Percentiles rank a stretch among this genome's conserved stretches.
Conservation (phyloP, 2,329 filamentous ascomycete species). For the Biscogniauxia sp. region DNA sequence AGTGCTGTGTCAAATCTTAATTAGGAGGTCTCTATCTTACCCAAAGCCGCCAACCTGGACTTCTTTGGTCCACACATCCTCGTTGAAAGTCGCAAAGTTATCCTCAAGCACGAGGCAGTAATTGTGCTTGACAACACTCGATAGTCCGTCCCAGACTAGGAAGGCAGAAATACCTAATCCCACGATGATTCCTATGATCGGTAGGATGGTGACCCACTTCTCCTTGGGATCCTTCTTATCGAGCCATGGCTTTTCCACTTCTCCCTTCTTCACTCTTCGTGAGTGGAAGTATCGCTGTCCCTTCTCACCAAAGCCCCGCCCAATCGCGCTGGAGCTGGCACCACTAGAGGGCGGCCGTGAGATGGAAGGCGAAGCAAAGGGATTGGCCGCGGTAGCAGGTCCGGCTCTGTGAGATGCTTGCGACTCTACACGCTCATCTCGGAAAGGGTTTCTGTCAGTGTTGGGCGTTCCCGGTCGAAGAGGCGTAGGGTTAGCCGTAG, state of each 20-base stretch:
- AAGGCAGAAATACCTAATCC: constrained; percentile 68
- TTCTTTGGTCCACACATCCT: constrained; percentile 69
- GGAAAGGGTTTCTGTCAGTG: constrained; percentile 42
- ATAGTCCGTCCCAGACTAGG: constrained; percentile 72
- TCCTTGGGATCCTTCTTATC: constrained; percentile 71
- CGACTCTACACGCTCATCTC: constrained; percentile 32
- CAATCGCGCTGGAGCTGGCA: constrained; percentile 42
- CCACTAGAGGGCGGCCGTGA: constrained; percentile 50
- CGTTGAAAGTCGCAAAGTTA: constrained; percentile 58
- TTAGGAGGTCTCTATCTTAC: constrained; percentile 46
- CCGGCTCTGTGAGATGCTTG: constrained; percentile 18
- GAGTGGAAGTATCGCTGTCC: constrained; percentile 68
- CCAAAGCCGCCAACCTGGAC: constrained; percentile 73
- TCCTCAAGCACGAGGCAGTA: constrained; percentile 70
- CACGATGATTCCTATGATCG: constrained; percentile 66
- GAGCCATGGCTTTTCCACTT: constrained; percentile 75
- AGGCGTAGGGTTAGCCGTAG: constrained; percentile 39
- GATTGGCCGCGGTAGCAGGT: constrained; percentile 33
- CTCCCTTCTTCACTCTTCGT: constrained; percentile 67
- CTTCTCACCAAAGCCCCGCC: constrained; percentile 36
- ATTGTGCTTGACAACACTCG: constrained; percentile 69
- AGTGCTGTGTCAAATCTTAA: constrained; percentile 4
- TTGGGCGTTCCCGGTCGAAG: constrained; percentile 42
- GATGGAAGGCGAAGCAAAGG: constrained; percentile 42
- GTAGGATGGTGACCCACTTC: constrained; percentile 84